These are phyloP conservation scores for Capsicum pubescens DNA, from an alignment of 257 asterid genomes.

Conservation along the genomic window DNA sequence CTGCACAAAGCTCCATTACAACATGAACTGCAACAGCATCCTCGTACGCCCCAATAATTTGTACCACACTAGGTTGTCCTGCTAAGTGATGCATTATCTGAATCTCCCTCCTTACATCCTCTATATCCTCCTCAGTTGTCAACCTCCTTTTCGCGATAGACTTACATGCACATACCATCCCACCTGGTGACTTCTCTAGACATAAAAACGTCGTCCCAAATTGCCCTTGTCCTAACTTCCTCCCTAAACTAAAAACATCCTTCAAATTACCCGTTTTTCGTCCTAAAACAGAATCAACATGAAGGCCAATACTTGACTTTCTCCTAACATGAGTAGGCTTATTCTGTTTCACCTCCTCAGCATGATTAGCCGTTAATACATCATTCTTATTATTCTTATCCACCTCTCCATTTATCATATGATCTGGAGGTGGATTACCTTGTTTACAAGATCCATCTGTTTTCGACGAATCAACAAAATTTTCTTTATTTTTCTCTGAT, in stretches of 20 bases:
- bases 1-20: constrained; percentile 84
- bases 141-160: constrained; percentile 77
- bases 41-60: constrained; percentile 80
- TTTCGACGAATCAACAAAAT: constrained; percentile 32
- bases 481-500: constrained; percentile 37
- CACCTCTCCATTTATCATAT: constrained; percentile 42
- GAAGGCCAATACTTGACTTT: constrained; percentile 66
- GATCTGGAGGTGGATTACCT: constrained; percentile 49
- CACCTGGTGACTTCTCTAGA: constrained; percentile 49
- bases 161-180: constrained; percentile 74
- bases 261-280: constrained; percentile 72
- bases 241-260: constrained; percentile 69
- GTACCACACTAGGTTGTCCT: constrained; percentile 67
- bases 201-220: constrained; percentile 85
- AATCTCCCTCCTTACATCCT: constrained; percentile 88
- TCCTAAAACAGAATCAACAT: constrained; percentile 67
- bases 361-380: not conserved
- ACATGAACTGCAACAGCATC: constrained; percentile 84
- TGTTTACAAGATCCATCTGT: constrained; percentile 41
- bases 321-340: constrained; percentile 54
- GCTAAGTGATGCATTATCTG: constrained; percentile 93
- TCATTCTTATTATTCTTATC: constrained; percentile 20
- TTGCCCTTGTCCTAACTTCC: constrained; percentile 86
- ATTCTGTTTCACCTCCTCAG: constrained; percentile 37
- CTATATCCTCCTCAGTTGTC: constrained; percentile 70